A percentile compares a stretch with the other conserved stretches of the same genome.
Conservation (phyloP, 331 rosid species). For the Cydonia oblonga region DNA sequence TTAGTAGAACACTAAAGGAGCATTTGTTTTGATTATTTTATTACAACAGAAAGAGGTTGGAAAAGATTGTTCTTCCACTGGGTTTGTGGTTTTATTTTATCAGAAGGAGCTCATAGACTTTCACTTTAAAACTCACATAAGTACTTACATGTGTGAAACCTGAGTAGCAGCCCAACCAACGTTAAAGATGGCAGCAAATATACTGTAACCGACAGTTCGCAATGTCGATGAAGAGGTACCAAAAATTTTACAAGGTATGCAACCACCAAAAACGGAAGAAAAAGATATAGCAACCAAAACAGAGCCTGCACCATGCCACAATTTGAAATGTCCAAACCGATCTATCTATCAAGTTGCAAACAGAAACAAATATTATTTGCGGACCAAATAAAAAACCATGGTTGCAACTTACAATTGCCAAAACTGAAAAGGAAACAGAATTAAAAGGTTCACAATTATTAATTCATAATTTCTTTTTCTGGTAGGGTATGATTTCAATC, state of each 20-base stretch:
- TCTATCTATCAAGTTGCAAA: slow-evolving; percentile 61
- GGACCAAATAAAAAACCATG: not conserved
- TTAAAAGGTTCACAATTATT: not conserved
- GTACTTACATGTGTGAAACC: slow-evolving; percentile 87
- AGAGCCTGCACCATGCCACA: slow-evolving; percentile 98
- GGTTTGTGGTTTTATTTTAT: not conserved
- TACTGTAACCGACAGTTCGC: slow-evolving; percentile 72
- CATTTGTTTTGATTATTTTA: not conserved
- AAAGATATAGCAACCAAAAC: slow-evolving; percentile 85
- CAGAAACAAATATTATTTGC: slow-evolving; percentile 3
- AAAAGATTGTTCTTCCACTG: not conserved
- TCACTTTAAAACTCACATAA: slow-evolving; percentile 6
- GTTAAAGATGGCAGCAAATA: slow-evolving; percentile 86
- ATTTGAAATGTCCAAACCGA: slow-evolving; percentile 86
- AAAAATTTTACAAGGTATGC: slow-evolving; percentile 64
- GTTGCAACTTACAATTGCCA: not conserved
- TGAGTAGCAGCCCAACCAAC: slow-evolving; percentile 98
- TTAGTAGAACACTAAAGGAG: not conserved
- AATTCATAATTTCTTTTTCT: not conserved
- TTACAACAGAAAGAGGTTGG: not conserved
- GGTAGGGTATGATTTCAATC: not conserved
- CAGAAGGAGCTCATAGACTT: not conserved
- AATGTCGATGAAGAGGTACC: slow-evolving; percentile 38
- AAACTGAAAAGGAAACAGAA: not conserved
- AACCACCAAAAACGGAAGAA: slow-evolving; percentile 91